Base-by-base conservation (phyloP, 1,284 basidiomycete genomes). In the Paramarasmius palmivorus region DNA sequence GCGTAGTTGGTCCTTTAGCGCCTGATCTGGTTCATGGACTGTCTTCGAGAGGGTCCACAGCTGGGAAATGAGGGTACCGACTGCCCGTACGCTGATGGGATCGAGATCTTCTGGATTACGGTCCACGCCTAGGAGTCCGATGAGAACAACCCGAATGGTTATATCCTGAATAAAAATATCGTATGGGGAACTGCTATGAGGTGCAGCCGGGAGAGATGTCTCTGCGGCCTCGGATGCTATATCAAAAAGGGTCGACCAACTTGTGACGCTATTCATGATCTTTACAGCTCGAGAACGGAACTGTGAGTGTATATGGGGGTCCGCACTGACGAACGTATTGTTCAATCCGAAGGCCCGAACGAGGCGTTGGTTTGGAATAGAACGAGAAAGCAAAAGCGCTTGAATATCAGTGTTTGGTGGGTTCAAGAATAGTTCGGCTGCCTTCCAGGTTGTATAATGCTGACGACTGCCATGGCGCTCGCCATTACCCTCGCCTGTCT, bases 1-100 rank as follows among this genome's bases (percentile, higher is more conserved):
- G 35, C 67, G 60, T 14, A 73, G 57, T 7, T 55, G 58, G 1
- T 52, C 45, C 3, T 67, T 59, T 8, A 36, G 26, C 10, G 35
- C 41, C 17, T 26, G 15, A 9, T 50, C 25, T 23, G 38, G 14
- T 15, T 12, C 19, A 8, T 40, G 20, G 17, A 25, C 22, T 20
- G 22, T 67, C 63, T 74, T 80, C 12, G 72, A 81, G 17, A 65
- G 64, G 17, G 61, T 62, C 77, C 70, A 84, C 4, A 74, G 66
- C 7, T 61, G 54, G 19, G 73, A 78, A 50, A 80, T 79, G 3
- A 65, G 61, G 0, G 35, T 39, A 0, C 75, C 68, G 8, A 77
- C 70, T 10, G 62, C 57, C 25, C 62, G 57, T 26, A 79, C 55
- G 37, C 75, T 71, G 5, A 59, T 49, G 12, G 64, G 51, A n/a